phyloP scores from a whole-genome alignment of 2,329 filamentous ascomycete genomes.

The Pseudogymnoascus sp. region DNA sequence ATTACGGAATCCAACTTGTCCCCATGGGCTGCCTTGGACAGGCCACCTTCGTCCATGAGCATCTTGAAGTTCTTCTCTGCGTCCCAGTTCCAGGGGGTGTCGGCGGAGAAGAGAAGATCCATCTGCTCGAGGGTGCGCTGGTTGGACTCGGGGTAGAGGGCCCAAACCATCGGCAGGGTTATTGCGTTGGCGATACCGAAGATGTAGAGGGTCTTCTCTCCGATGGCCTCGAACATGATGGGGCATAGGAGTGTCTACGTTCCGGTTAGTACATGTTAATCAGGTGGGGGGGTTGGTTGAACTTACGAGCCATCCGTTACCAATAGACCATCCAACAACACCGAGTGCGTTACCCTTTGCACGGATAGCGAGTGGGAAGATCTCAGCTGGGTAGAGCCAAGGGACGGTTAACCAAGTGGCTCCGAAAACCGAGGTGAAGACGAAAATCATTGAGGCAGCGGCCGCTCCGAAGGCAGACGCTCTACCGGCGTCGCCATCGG shows the following conservation, averaged over 20 bases:
- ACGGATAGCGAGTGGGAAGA: slow-evolving; percentile 63
- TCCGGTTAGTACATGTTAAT: too few relatives aligned
- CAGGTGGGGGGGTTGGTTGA: too few relatives aligned
- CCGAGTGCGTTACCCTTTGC: slow-evolving; percentile 72
- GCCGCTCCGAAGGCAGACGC: slow-evolving; percentile 52
- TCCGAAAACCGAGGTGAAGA: slow-evolving; percentile 58
- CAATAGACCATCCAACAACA: slow-evolving; percentile 68
- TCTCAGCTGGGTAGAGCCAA: slow-evolving; percentile 64
- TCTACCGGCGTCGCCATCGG: slow-evolving; percentile 37
- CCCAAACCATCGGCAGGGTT: slow-evolving; percentile 22
- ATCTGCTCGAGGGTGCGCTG: slow-evolving; percentile 23
- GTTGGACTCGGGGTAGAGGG: slow-evolving; percentile 23
- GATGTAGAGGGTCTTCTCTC: slow-evolving; percentile 27
- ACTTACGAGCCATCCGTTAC: slow-evolving; percentile 66
- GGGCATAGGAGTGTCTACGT: slow-evolving; percentile 30
- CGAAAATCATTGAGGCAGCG: slow-evolving; percentile 63
- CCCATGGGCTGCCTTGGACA: not conserved
- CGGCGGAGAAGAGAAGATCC: slow-evolving; percentile 24
- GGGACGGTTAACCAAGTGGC: slow-evolving; percentile 46
- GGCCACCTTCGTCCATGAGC: slow-evolving; percentile 9
- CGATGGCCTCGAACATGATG: slow-evolving; percentile 26
- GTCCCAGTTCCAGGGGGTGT: slow-evolving; percentile 22
- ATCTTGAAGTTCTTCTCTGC: slow-evolving; percentile 19
- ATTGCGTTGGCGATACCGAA: slow-evolving; percentile 26
- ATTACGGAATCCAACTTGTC: not conserved